Evolutionary conservation across 352 stramenopile genomes (phyloP), one percentile per base, ranked within the genome.

Genomic region (Saprolegnia diclina): DNA sequence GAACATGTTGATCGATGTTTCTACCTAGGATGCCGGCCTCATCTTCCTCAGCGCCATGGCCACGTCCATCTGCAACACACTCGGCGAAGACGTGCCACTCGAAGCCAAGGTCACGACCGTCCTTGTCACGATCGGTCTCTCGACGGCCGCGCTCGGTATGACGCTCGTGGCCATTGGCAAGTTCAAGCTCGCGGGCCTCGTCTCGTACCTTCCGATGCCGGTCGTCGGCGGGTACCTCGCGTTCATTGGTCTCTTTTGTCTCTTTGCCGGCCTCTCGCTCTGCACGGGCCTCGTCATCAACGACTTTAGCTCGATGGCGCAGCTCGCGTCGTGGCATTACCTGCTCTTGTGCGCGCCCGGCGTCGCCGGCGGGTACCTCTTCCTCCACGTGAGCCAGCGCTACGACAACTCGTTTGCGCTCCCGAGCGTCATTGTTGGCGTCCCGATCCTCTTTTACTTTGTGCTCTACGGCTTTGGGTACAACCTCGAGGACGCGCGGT

Each of bases 141-240:
- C 82, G 16, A 99, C 96, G 0, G 90, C 93, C 0, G 64, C 92
- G 21, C 81, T 99, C 0, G 97, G 97, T 4, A 56, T 94, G 0
- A 89, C 89, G 18, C 80, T 99, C n/a, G 88, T 99, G 32, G 71
- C 97, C 18, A 87, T 99, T 62, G 96, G 96, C 1, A 91, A 88
- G 66, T 91, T 98, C 52, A 89, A 90, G 73, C 83, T 99, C 32
- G 97, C 97, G 4, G 86, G 85, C 2, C 88, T 98, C 40, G 96
- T 99, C 42, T 97, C 97, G 70, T 96, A 99, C 72, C 77, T 99
- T 48, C 97, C 97, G 0, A 98, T 98, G 75, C 95, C 90, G 18
- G 97, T 99, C 0, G 84, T 99, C 37, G 96, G 94, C 29, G 97
- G 97, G 32, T 99, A 99, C 80, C 77, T 99, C 45, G 96, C 96